Evolutionary conservation across 805 yeast genomes (phyloP).

Genomic region (Zygosaccharomyces lentus): DNA sequence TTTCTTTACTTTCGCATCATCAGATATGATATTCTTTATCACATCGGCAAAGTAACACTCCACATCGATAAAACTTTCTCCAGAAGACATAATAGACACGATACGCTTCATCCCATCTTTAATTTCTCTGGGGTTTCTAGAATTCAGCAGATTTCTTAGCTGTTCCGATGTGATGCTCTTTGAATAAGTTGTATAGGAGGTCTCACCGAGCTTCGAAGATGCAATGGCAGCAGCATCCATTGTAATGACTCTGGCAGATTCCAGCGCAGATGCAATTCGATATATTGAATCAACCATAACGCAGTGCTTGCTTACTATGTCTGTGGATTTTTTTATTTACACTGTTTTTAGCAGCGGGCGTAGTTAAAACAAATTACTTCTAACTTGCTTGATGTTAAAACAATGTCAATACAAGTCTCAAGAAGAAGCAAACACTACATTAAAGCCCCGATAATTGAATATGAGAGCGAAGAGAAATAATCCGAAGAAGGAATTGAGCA

Average conservation of each 20-base stretch:
- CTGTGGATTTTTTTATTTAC: not conserved
- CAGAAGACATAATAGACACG: conserved; percentile 42
- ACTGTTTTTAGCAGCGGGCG: not conserved
- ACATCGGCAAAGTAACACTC: conserved; percentile 72
- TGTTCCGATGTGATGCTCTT: conserved; percentile 57
- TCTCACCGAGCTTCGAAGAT: conserved; percentile 58
- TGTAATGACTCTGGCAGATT: conserved; percentile 74
- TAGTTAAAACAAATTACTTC: not conserved
- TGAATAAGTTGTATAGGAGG: conserved; percentile 44
- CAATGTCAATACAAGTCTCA: not conserved
- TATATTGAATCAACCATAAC: conserved; percentile 55
- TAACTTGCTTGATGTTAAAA: not conserved
- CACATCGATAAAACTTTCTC: conserved; percentile 37
- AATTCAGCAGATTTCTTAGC: conserved; percentile 59
- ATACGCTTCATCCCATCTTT: conserved; percentile 57
- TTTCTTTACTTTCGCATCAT: conserved; percentile 59
- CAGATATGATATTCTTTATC: conserved; percentile 76
- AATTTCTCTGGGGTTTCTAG: conserved; percentile 63
- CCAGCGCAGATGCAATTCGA: conserved; percentile 65
- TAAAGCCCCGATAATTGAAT: not conserved
- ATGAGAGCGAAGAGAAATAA: conserved; percentile 11
- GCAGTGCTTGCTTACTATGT: not conserved
- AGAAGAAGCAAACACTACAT: not conserved
- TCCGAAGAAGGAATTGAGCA: conserved; percentile 13
- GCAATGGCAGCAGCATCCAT: conserved; percentile 82